Percentiles rank a stretch among this genome's conserved stretches.
These are phyloP conservation scores for Byssoonygena ceratinophila DNA, from an alignment of 2,329 filamentous ascomycete species.

Conservation along the genomic window DNA sequence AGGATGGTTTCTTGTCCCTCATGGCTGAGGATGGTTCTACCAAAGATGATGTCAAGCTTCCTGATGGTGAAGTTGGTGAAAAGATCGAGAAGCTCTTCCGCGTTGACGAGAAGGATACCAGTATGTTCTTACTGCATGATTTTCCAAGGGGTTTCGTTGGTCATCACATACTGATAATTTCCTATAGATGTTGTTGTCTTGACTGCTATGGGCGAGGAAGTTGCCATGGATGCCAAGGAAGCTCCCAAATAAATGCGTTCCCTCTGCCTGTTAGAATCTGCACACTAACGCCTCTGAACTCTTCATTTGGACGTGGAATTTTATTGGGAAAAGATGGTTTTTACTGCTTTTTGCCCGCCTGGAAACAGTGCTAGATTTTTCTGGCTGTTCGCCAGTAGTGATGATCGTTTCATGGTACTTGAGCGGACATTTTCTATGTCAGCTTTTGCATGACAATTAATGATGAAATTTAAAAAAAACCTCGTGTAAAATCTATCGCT, in stretches of 20 bases:
- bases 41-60: slow-evolving; percentile 93
- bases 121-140: slow-evolving; percentile 48
- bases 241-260: slow-evolving; percentile 42
- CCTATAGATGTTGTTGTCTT: slow-evolving; percentile 77
- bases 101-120: slow-evolving; percentile 80
- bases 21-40: slow-evolving; percentile 75
- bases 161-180: slow-evolving; percentile 8
- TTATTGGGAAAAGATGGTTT: slow-evolving; percentile 2
- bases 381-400: slow-evolving; percentile 2
- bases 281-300: not conserved
- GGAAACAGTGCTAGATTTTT: slow-evolving; percentile 4
- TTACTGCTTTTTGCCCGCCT: slow-evolving; percentile 6
- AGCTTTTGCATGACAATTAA: slow-evolving; percentile 11
- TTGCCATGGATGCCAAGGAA: slow-evolving; percentile 88
- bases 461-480: slow-evolving; percentile 10
- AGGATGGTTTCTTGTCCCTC: slow-evolving; percentile 89
- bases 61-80: slow-evolving; percentile 77
- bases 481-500: slow-evolving; percentile 3
- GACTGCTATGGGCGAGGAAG: slow-evolving; percentile 92
- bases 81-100: slow-evolving; percentile 74
- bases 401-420: slow-evolving; percentile 7
- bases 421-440: slow-evolving; percentile 8
- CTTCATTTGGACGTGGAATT: slow-evolving; percentile 1
- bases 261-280: slow-evolving; percentile 2
- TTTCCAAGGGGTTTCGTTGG: not conserved